Conservation (phyloP, 2,329 filamentous ascomycete species). For the Cytospora piceae region DNA sequence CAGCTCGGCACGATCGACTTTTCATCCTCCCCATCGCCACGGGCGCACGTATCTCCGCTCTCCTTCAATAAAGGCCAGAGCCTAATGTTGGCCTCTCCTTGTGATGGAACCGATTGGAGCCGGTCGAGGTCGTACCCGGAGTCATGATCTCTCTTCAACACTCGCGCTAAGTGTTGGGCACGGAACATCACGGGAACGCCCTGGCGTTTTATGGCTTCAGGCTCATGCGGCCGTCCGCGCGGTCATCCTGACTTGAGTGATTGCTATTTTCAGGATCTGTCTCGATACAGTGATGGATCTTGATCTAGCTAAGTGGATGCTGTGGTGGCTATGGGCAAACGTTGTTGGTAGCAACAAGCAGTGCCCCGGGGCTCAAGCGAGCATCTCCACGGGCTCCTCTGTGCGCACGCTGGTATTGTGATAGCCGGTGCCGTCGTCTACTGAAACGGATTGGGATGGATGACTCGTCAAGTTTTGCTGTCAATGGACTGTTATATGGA, state of each 20-base stretch:
- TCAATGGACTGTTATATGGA: background rate
- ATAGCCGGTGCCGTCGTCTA: background rate
- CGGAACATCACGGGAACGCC: background rate
- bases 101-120: background rate
- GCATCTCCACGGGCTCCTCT: background rate
- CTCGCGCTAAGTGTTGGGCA: background rate
- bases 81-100: background rate
- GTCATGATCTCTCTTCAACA: background rate
- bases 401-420: background rate
- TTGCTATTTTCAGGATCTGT: background rate
- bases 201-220: background rate
- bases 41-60: background rate
- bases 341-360: background rate
- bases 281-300: background rate
- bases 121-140: background rate
- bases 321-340: background rate
- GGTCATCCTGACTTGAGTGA: background rate
- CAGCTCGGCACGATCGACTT: background rate
- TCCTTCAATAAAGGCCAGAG: background rate
- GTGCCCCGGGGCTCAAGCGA: background rate
- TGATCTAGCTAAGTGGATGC: background rate
- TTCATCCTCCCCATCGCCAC: slow-evolving; percentile 7
- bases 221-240: background rate
- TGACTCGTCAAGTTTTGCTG: background rate
- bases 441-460: background rate